These are phyloP conservation scores for Tetrahymena malaccensis DNA, from an alignment of 73 alveolate species.

Conservation along the genomic window DNA sequence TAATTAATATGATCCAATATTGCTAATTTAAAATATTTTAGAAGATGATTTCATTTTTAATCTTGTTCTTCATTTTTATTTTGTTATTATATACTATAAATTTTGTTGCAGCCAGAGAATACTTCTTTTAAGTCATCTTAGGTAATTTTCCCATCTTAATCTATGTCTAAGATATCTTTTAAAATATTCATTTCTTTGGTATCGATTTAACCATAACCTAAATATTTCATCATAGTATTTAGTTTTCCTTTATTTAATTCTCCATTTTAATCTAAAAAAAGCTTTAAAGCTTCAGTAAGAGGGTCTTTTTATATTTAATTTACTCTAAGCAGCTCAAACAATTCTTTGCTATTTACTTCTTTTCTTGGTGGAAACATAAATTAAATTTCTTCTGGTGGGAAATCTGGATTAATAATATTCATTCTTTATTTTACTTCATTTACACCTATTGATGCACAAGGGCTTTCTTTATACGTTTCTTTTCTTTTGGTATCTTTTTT, in stretches of 20 bases:
- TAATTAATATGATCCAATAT: too few relatives aligned
- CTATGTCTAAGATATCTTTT: not conserved
- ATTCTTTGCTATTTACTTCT: not conserved
- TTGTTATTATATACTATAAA: not conserved
- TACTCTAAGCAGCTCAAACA: not conserved
- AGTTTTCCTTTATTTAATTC: not conserved
- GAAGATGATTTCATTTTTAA: not conserved
- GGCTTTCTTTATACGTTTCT: not conserved
- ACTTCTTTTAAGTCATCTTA: not conserved
- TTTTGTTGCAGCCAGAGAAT: not conserved
- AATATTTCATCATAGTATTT: not conserved
- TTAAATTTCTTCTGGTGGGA: not conserved
- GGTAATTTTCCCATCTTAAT: not conserved
- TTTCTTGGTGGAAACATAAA: not conserved
- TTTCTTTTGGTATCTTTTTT: not conserved
- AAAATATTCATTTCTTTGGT: not conserved
- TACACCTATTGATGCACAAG: not conserved
- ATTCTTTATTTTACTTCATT: not conserved
- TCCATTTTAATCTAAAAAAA: not conserved
- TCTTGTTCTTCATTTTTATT: not conserved
- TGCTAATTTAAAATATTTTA: too few relatives aligned
- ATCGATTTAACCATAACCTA: not conserved
- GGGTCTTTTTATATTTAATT: not conserved
- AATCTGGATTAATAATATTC: not conserved
- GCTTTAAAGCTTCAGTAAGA: not conserved